A percentile compares a stretch with the other conserved stretches of the same genome.
phyloP scores from a whole-genome alignment of 1,139 yeast species.

The Suhomyces chickasaworum region DNA sequence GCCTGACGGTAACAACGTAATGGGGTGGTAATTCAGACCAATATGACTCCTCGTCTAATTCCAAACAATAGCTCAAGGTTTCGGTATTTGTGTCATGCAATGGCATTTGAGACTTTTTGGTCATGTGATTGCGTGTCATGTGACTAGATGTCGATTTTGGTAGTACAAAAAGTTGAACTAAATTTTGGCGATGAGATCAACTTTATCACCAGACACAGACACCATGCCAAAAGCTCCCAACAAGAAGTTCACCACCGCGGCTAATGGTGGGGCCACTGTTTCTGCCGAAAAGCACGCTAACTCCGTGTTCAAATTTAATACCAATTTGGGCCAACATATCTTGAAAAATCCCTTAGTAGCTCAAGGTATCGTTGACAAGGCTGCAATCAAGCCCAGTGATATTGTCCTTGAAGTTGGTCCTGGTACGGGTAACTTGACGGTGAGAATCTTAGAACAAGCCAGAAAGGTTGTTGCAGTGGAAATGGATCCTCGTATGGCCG shows the following conservation, averaged over 20 bases:
- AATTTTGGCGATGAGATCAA: constrained; percentile 11
- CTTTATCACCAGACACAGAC: not conserved
- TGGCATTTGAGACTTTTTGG: not conserved
- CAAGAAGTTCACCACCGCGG: constrained; percentile 50
- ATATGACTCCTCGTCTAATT: not conserved
- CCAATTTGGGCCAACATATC: constrained; percentile 96
- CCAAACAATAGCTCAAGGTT: not conserved
- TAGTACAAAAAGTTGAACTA: not conserved
- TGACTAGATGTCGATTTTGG: not conserved
- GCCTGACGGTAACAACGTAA: not conserved
- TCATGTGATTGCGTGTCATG: not conserved
- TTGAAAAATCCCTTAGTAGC: constrained; percentile 95
- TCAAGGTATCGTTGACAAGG: constrained; percentile 97
- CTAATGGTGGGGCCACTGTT: constrained; percentile 51
- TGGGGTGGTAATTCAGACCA: not conserved
- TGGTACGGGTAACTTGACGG: constrained; percentile 98
- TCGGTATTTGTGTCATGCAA: not conserved
- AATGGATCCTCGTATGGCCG: constrained; percentile 99
- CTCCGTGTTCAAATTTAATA: constrained; percentile 92
- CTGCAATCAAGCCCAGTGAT: constrained; percentile 89
- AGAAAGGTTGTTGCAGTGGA: constrained; percentile 91
- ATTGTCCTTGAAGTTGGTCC: constrained; percentile 97
- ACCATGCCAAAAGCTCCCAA: constrained; percentile 59
- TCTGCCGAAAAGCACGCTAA: constrained; percentile 71
- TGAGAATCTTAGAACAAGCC: constrained; percentile 88